Percentiles rank a stretch among this genome's conserved stretches.
Evolutionary conservation across 345 rosid genomes (phyloP).

Genomic region (Linum trigynum): DNA sequence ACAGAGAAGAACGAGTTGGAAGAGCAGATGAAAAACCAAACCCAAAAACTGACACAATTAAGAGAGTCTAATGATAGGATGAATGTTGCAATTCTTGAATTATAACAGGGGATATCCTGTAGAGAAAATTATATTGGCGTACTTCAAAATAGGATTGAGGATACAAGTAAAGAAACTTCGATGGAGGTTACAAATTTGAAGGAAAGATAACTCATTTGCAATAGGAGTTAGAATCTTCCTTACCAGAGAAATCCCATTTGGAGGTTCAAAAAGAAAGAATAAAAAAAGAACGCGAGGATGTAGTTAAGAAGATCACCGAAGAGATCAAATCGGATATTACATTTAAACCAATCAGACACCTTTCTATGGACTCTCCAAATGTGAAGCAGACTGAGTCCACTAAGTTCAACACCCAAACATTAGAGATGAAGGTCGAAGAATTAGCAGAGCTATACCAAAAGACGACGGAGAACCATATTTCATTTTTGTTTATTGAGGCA

Average conservation of each 20-base stretch:
- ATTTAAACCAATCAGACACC: conserved; percentile 20
- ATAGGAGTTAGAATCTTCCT: background rate
- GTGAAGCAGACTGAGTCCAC: conserved; percentile 13
- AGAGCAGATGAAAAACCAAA: conserved; percentile 27
- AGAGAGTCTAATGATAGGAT: conserved; percentile 40
- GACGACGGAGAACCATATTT: conserved; percentile 50
- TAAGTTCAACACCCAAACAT: conserved; percentile 19
- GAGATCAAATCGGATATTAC: conserved; percentile 23
- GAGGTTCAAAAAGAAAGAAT: conserved; percentile 16
- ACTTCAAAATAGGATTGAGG: background rate
- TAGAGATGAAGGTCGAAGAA: conserved; percentile 62
- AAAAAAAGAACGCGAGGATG: conserved; percentile 24
- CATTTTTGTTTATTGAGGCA: conserved; percentile 40
- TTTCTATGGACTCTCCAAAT: conserved; percentile 17
- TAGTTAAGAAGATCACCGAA: conserved; percentile 20
- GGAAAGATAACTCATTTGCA: background rate
- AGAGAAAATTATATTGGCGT: too few species aligned
- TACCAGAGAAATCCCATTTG: background rate
- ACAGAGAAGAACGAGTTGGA: conserved; percentile 26
- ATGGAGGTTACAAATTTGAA: background rate
- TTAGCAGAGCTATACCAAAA: conserved; percentile 45
- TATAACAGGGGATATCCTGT: conserved; percentile 6
- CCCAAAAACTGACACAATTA: conserved; percentile 22
- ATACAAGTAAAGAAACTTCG: background rate
- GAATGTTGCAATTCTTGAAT: conserved; percentile 26